These are phyloP conservation scores for Fusarium agapanthi DNA, from an alignment of 2,329 filamentous ascomycete genomes.

Conservation along the genomic window DNA sequence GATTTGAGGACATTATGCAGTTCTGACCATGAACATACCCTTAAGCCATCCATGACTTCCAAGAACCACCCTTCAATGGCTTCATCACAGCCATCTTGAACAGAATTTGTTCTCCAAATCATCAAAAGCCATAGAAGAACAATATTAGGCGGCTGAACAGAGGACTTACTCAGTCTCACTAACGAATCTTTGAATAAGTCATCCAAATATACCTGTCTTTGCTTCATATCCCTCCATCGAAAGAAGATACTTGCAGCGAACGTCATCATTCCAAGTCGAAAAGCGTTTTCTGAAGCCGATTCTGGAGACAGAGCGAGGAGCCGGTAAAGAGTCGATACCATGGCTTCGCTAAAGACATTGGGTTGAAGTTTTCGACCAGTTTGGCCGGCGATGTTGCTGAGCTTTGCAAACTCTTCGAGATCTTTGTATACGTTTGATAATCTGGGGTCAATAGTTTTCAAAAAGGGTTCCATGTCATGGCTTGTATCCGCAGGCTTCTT, in stretches of 20 bases:
- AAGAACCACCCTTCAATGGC: neutral
- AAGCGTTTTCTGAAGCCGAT: neutral
- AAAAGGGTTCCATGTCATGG: neutral
- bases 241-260: conserved; percentile 26
- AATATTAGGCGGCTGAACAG: neutral
- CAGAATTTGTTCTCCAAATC: neutral
- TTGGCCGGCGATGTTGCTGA: conserved; percentile 33
- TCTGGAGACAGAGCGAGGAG: conserved; percentile 12
- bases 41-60: neutral
- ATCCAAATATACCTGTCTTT: conserved; percentile 14
- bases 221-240: conserved; percentile 28
- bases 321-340: conserved; percentile 27
- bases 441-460: conserved; percentile 13
- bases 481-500: neutral
- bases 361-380: conserved; percentile 23
- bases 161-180: neutral
- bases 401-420: conserved; percentile 16
- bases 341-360: conserved; percentile 32
- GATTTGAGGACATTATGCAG: conserved; percentile 1
- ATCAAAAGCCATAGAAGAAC: conserved; percentile 24
- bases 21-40: conserved; percentile 12
- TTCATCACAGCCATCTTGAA: fast-evolving
- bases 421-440: conserved; percentile 25
- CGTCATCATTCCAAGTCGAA: conserved; percentile 23
- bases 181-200: neutral